These are phyloP conservation scores for Starmerella sirachaensis DNA, from an alignment of 805 yeast genomes.

Conservation along the genomic window DNA sequence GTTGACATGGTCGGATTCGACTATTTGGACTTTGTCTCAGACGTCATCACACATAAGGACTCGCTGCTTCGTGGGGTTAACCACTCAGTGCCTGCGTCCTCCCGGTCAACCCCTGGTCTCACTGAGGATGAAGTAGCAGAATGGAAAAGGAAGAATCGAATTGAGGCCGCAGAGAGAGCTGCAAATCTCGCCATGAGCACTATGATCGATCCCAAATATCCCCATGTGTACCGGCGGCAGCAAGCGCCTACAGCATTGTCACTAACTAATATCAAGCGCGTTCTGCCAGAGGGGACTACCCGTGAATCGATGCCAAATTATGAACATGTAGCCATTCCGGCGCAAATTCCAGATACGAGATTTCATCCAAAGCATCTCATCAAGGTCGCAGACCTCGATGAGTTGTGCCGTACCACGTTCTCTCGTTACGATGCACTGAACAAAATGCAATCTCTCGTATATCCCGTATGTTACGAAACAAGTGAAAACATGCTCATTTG, in stretches of 20 bases:
- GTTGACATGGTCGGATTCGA: constrained; percentile 80
- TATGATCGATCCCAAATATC: constrained; percentile 43
- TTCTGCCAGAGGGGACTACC: constrained; percentile 72
- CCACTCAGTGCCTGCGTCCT: background rate
- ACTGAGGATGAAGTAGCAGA: constrained; percentile 15
- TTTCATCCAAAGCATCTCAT: constrained; percentile 39
- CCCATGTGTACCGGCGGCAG: constrained; percentile 71
- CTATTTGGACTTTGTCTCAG: constrained; percentile 66
- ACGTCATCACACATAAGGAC: constrained; percentile 37
- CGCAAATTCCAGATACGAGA: constrained; percentile 30
- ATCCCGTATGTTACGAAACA: constrained; percentile 82
- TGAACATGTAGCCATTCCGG: constrained; percentile 80
- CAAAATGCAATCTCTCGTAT: constrained; percentile 81
- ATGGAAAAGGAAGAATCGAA: constrained; percentile 15
- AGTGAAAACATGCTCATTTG: constrained; percentile 92
- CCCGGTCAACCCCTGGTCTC: constrained; percentile 17
- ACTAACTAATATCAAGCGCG: constrained; percentile 66
- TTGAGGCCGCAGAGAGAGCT: constrained; percentile 16
- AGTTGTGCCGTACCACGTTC: constrained; percentile 73
- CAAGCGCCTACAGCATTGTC: constrained; percentile 61
- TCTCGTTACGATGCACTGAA: constrained; percentile 64
- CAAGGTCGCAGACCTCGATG: constrained; percentile 53
- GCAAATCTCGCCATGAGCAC: constrained; percentile 25
- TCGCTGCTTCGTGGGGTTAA: constrained; percentile 1
- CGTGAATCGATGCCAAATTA: constrained; percentile 34